phyloP scores from a whole-genome alignment of 2,329 filamentous ascomycete species.

The Fusarium cicatricum region DNA sequence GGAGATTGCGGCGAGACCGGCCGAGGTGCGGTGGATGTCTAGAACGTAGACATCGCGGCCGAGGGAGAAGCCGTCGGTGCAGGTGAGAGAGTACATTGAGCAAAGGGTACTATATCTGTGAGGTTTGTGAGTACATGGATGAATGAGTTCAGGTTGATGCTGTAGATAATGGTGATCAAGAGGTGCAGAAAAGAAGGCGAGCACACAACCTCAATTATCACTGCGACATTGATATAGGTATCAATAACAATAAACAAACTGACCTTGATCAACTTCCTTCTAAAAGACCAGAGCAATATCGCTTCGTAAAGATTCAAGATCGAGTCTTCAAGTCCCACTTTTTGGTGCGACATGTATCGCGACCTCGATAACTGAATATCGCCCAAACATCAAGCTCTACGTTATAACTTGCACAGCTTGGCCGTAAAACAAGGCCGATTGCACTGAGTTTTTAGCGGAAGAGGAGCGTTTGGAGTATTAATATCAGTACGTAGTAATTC shows the following conservation, averaged over 20 bases:
- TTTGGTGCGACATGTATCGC: constrained; percentile 10
- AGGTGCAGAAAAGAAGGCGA: too few species aligned
- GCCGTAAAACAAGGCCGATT: too few species aligned
- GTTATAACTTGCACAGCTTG: neutral
- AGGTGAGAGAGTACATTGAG: constrained; percentile 47
- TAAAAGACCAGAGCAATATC: neutral
- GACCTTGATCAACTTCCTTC: constrained; percentile 4
- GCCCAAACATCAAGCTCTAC: neutral
- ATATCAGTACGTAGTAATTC: too few species aligned
- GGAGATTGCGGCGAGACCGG: constrained; percentile 67
- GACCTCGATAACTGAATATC: constrained; percentile 46
- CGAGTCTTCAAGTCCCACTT: constrained; percentile 38
- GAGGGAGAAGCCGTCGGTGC: constrained; percentile 44
- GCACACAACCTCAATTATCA: too few species aligned
- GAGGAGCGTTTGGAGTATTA: too few species aligned
- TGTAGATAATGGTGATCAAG: too few species aligned
- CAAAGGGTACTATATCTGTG: constrained; percentile 8
- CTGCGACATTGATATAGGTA: too few species aligned
- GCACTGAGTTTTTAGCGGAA: too few species aligned
- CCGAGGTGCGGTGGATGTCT: constrained; percentile 60
- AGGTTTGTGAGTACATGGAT: constrained; percentile 5
- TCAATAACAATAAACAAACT: too few species aligned
- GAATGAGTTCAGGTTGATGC: neutral
- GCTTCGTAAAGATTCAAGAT: constrained; percentile 11
- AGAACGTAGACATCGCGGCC: constrained; percentile 63